A percentile compares a stretch with the other conserved stretches of the same genome.
These are phyloP conservation scores for Tolypocladium endophyticum DNA, from an alignment of 2,329 filamentous ascomycete species.

Conservation along the genomic window DNA sequence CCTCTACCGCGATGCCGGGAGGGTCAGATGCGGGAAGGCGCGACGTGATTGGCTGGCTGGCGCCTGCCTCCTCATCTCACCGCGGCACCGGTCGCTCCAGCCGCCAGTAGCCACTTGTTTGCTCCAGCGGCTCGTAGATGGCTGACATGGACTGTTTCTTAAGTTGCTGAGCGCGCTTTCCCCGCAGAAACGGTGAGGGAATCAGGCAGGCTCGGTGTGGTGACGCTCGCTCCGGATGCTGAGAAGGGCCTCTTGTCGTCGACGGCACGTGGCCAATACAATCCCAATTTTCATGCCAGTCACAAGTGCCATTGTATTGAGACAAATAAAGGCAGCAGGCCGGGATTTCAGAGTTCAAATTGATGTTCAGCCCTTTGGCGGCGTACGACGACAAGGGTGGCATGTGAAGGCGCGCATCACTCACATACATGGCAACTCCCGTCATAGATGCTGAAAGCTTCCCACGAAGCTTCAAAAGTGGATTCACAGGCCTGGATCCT, in stretches of 20 bases:
- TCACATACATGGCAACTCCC: background rate
- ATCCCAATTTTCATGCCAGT: background rate
- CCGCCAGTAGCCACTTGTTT: background rate
- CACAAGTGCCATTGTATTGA: background rate
- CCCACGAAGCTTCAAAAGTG: background rate
- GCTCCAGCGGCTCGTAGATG: background rate
- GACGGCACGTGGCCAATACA: background rate
- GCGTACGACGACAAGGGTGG: background rate
- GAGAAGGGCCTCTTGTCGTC: background rate
- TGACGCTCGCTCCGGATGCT: background rate
- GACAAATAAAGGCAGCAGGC: background rate
- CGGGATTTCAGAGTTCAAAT: background rate
- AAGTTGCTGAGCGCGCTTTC: background rate
- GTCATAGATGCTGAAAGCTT: background rate
- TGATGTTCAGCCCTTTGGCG: background rate
- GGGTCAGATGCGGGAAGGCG: conserved; percentile 8
- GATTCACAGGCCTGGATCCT: background rate
- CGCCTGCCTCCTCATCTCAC: conserved; percentile 4
- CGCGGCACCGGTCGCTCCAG: background rate
- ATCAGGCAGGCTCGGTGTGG: background rate
- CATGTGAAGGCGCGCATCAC: background rate
- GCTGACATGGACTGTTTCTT: background rate
- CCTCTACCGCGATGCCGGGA: conserved; percentile 6
- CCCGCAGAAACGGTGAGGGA: background rate
- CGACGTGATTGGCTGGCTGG: conserved; percentile 11